Evolutionary conservation across 108 stramenopile species (phyloP).

Genomic region (Fragilaria crotonensis): DNA sequence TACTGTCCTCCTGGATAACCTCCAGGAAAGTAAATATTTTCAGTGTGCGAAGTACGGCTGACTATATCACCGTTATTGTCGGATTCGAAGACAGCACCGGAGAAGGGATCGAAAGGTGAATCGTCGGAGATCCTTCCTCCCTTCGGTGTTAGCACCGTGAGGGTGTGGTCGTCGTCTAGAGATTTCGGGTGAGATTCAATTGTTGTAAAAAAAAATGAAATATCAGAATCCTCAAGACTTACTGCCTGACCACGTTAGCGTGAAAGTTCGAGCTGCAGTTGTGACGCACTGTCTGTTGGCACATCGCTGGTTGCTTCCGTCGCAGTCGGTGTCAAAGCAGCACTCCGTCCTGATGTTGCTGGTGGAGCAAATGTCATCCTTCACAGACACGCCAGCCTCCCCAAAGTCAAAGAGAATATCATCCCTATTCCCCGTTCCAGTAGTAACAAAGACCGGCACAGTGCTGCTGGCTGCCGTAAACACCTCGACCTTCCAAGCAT

Average conservation of each 20-base stretch:
- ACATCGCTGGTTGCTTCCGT: background rate
- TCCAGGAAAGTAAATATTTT: background rate
- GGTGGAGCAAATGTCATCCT: background rate
- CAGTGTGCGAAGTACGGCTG: background rate
- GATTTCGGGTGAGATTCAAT: background rate
- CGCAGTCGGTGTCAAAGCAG: background rate
- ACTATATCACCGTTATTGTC: background rate
- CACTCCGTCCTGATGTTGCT: background rate
- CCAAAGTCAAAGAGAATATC: background rate
- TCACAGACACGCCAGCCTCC: background rate
- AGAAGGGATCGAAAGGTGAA: background rate
- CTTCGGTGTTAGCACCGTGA: background rate
- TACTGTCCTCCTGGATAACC: background rate
- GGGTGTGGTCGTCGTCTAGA: background rate
- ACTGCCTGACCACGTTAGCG: background rate
- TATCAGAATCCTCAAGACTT: background rate
- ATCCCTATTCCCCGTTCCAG: background rate
- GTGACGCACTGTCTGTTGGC: background rate
- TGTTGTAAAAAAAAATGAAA: background rate
- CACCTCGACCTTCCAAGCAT: background rate
- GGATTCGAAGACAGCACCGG: background rate
- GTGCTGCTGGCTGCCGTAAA: background rate
- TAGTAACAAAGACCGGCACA: background rate
- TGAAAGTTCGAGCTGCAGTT: background rate
- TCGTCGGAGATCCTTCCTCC: background rate